Conservation (phyloP, 208 protist genomes). For the Tetramitus jugosus region DNA sequence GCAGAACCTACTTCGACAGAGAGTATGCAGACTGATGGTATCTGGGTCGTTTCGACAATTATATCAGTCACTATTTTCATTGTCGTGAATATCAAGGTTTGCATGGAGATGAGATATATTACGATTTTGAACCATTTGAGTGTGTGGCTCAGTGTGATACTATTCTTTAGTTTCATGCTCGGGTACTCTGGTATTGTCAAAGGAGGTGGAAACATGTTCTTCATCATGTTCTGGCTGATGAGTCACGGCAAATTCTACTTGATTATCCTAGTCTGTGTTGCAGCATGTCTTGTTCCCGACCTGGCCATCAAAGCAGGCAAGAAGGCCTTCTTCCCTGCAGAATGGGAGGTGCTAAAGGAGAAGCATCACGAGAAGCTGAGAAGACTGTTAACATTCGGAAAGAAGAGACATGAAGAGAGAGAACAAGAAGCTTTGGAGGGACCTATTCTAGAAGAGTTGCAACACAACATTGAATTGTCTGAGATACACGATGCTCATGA, state of each 20-base stretch:
- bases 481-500: too few relatives aligned
- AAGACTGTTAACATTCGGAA: too few relatives aligned
- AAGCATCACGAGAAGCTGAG: too few relatives aligned
- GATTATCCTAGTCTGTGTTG: background rate
- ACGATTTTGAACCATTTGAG: background rate
- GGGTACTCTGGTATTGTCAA: background rate
- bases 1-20: background rate
- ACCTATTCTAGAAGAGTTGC: too few relatives aligned
- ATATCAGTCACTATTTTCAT: too few relatives aligned
- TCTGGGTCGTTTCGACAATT: background rate
- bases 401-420: too few relatives aligned
- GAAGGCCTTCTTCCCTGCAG: background rate
- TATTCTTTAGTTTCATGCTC: background rate
- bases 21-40: background rate
- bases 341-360: too few relatives aligned
- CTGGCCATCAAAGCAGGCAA: background rate
- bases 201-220: background rate
- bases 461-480: too few relatives aligned
- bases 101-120: background rate
- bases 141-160: background rate
- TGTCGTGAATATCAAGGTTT: slow-evolving; percentile 1
- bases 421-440: too few relatives aligned
- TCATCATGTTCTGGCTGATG: background rate
- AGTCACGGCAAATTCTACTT: background rate
- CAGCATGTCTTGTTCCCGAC: background rate